A percentile compares a stretch with the other conserved stretches of the same genome.
phyloP scores from a whole-genome alignment of 2,329 filamentous ascomycete species.

The Alternaria rosae region DNA sequence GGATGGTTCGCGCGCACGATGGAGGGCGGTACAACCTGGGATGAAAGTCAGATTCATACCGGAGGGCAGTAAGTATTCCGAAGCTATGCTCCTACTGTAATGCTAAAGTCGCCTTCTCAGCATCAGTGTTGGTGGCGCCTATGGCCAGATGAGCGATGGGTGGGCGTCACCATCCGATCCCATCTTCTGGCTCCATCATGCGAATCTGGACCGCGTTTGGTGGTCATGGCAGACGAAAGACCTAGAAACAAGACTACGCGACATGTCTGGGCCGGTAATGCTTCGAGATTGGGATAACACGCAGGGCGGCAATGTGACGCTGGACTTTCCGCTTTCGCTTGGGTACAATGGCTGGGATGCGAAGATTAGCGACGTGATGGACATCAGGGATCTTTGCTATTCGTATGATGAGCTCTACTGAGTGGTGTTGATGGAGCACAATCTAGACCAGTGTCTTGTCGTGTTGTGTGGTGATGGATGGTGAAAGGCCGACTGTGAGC shows the following conservation, averaged over 20 bases:
- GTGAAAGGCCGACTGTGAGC: slow-evolving; percentile 2
- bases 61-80: slow-evolving; percentile 6
- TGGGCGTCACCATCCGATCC: background rate
- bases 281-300: background rate
- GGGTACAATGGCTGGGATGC: background rate
- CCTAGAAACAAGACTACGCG: background rate
- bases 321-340: background rate
- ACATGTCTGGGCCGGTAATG: background rate
- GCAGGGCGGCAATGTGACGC: background rate
- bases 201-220: background rate
- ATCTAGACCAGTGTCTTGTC: rapidly evolving
- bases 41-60: slow-evolving; percentile 10
- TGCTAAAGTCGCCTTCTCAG: background rate
- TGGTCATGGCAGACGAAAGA: background rate
- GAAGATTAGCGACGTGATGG: background rate
- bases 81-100: background rate
- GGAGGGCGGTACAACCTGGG: slow-evolving; percentile 8
- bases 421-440: background rate
- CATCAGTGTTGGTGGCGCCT: background rate
- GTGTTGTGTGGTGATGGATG: background rate
- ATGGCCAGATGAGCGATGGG: background rate
- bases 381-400: background rate
- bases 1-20: slow-evolving; percentile 9
- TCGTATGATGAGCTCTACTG: background rate
- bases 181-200: background rate